A percentile compares a stretch with the other conserved stretches of the same genome.
Conservation (phyloP, 148 eudicot species). For the Beta vulgaris region DNA sequence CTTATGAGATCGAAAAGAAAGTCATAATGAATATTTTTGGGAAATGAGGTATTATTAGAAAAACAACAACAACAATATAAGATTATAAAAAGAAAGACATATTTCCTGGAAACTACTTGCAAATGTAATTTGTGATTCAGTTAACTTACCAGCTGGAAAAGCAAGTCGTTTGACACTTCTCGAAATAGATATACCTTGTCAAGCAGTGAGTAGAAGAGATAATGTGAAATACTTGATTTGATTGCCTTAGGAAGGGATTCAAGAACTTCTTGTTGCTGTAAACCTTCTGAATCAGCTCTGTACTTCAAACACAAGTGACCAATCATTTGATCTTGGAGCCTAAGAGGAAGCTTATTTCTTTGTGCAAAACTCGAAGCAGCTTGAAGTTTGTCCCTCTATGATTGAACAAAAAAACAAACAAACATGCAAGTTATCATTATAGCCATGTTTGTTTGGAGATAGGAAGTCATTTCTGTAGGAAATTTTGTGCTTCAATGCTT, state of each 20-base stretch:
- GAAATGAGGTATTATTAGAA: not conserved
- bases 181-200: constrained; percentile 72
- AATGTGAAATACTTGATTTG: constrained; percentile 63
- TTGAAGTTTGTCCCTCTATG: constrained; percentile 73
- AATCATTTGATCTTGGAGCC: constrained; percentile 81
- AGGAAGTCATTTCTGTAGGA: no score
- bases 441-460: no score
- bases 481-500: no score
- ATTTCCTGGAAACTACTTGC: no score
- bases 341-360: constrained; percentile 62
- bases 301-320: constrained; percentile 70
- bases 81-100: no score
- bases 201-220: constrained; percentile 59
- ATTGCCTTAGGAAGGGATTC: constrained; percentile 86
- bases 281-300: constrained; percentile 84
- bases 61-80: not conserved
- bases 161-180: constrained; percentile 79
- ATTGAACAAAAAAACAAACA: not conserved
- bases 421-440: no score
- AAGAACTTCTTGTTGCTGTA: constrained; percentile 75
- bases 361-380: constrained; percentile 77
- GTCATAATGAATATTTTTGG: no score
- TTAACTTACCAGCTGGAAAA: constrained; percentile 71
- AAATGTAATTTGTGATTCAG: not conserved
- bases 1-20: constrained; percentile 22